Conservation (phyloP, 1,284 basidiomycete genomes). For the Tilletia caries region DNA sequence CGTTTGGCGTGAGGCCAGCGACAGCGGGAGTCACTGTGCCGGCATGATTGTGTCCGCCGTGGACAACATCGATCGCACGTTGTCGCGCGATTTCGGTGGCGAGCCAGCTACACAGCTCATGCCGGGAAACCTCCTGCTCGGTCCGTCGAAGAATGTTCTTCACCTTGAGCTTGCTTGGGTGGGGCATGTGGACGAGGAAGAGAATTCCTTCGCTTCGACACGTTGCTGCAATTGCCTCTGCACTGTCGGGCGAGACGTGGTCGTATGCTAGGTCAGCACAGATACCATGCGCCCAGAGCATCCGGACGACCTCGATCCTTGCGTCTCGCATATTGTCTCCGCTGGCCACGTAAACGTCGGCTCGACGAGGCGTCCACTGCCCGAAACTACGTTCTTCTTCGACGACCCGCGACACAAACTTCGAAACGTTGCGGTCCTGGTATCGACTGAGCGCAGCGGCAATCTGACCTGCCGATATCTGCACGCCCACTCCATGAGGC, state of each 20-base stretch:
- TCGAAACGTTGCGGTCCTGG: conserved; percentile 67
- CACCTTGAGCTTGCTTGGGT: conserved; percentile 43
- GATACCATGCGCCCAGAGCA: conserved; percentile 76
- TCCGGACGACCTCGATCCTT: conserved; percentile 70
- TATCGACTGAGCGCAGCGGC: conserved; percentile 64
- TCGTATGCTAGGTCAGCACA: conserved; percentile 76
- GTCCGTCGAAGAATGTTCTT: conserved; percentile 38
- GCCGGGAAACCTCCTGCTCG: conserved; percentile 42
- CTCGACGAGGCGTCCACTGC: conserved; percentile 77
- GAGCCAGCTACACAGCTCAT: conserved; percentile 40
- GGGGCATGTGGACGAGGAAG: conserved; percentile 43
- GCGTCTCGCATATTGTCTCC: conserved; percentile 71
- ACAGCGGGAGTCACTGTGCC: neutral
- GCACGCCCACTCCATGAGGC: conserved; percentile 68
- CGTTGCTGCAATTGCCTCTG: conserved; percentile 39
- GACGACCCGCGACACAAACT: conserved; percentile 63
- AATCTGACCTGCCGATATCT: conserved; percentile 77
- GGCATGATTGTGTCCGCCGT: conserved; percentile 1
- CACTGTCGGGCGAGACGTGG: conserved; percentile 35
- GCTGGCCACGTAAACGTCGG: conserved; percentile 70
- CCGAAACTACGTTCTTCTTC: conserved; percentile 79
- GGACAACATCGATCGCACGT: conserved; percentile 16
- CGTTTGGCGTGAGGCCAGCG: neutral
- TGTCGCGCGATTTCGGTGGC: conserved; percentile 41
- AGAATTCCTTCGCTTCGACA: conserved; percentile 51